Conservation (phyloP, 106 monocot species). For the Agapanthus africanus region DNA sequence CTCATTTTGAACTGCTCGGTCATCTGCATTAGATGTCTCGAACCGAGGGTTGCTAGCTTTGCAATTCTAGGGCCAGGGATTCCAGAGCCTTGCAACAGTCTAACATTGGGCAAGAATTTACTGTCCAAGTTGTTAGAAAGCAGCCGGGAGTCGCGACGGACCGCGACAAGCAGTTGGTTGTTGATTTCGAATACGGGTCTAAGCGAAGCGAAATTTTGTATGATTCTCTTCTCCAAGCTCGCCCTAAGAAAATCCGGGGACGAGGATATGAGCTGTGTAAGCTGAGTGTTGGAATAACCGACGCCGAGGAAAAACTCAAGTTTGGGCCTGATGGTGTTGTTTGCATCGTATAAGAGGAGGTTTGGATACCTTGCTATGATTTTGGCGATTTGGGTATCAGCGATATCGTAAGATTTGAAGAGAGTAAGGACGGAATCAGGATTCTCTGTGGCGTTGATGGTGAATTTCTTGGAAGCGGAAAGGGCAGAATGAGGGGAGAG, state of each 20-base stretch:
- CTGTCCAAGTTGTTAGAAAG: slow-evolving; percentile 3
- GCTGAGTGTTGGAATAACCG: slow-evolving; percentile 16
- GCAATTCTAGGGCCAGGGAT: slow-evolving; percentile 15
- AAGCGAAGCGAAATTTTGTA: slow-evolving; percentile 13
- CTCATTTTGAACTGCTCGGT: slow-evolving; percentile 4
- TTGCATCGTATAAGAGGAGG: background rate
- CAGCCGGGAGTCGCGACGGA: slow-evolving; percentile 3
- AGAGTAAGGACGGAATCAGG: slow-evolving; percentile 10
- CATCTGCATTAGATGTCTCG: slow-evolving; percentile 1
- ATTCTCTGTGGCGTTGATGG: slow-evolving; percentile 13
- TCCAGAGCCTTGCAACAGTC: slow-evolving; percentile 13
- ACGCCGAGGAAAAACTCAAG: slow-evolving; percentile 28
- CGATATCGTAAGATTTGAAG: slow-evolving; percentile 15
- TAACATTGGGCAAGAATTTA: slow-evolving; percentile 18
- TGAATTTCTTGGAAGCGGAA: slow-evolving; percentile 14
- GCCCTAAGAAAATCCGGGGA: slow-evolving; percentile 1
- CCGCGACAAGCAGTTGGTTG: background rate
- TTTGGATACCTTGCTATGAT: slow-evolving; percentile 15
- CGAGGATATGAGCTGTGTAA: slow-evolving; percentile 15
- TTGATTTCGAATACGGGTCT: slow-evolving; percentile 8
- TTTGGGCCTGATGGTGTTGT: slow-evolving; percentile 24
- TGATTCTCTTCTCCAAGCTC: slow-evolving; percentile 7
- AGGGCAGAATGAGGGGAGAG: slow-evolving; percentile 18
- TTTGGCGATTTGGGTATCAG: slow-evolving; percentile 14
- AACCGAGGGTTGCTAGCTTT: slow-evolving; percentile 3